These are phyloP conservation scores for Suillus luteus DNA, from an alignment of 768 basidiomycete species.

Conservation along the genomic window DNA sequence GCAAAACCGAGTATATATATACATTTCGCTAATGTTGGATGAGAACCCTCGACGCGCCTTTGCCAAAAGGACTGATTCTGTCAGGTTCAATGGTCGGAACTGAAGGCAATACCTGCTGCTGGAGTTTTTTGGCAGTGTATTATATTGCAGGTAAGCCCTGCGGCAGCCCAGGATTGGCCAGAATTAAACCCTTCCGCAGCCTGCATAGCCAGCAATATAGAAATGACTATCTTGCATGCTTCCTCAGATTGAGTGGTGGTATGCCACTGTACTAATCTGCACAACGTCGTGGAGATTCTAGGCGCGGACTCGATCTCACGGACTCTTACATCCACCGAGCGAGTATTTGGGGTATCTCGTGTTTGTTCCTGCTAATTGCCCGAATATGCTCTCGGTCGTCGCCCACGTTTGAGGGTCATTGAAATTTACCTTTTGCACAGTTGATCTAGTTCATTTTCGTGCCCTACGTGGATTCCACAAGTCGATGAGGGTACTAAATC, in stretches of 20 bases:
- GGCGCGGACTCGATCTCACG: constrained; percentile 29
- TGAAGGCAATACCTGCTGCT: constrained; percentile 29
- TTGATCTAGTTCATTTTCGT: constrained; percentile 27
- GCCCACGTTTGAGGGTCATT: constrained; percentile 5
- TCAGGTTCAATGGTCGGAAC: neutral
- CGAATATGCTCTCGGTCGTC: constrained; percentile 23
- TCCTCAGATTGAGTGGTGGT: constrained; percentile 42
- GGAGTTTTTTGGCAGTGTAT: constrained; percentile 45
- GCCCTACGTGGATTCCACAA: constrained; percentile 25
- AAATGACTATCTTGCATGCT: constrained; percentile 37
- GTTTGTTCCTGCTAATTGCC: constrained; percentile 30
- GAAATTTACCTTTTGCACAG: constrained; percentile 16
- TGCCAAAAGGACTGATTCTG: constrained; percentile 32
- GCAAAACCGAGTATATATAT: constrained; percentile 38
- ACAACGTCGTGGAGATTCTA: constrained; percentile 19
- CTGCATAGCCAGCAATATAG: constrained; percentile 38
- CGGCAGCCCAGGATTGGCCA: constrained; percentile 14
- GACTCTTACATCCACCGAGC: constrained; percentile 44
- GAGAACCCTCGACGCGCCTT: constrained; percentile 41
- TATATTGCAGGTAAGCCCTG: constrained; percentile 38
- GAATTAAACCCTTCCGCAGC: constrained; percentile 26
- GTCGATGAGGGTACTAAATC: constrained; percentile 15
- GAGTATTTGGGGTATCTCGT: constrained; percentile 44
- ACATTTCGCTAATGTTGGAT: constrained; percentile 43
- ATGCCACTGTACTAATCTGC: constrained; percentile 23